Evolutionary conservation across 2,329 filamentous ascomycete species (phyloP).

Genomic region (Diaporthe sp.): DNA sequence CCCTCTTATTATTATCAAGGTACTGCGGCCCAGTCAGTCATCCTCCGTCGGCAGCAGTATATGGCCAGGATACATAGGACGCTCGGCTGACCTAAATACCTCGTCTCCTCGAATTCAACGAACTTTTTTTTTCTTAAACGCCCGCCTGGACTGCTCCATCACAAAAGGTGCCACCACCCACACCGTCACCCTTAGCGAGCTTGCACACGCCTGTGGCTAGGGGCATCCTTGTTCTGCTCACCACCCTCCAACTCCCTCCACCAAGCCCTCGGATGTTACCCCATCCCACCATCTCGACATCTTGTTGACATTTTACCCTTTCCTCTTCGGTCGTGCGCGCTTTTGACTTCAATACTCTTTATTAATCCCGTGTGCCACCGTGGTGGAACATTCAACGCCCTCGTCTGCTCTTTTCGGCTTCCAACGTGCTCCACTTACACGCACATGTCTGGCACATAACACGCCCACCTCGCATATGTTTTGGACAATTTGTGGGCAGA

Average conservation of each 20-base stretch:
- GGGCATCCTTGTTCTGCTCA: conserved; percentile 36
- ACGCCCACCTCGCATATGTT: conserved; percentile 42
- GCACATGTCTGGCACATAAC: conserved; percentile 38
- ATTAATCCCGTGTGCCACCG: conserved; percentile 35
- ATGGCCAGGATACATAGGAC: neutral
- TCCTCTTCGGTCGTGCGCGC: conserved; percentile 30
- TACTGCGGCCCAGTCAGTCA: conserved; percentile 34
- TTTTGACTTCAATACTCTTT: conserved; percentile 24
- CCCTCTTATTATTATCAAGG: conserved; percentile 33
- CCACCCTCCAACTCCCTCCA: conserved; percentile 35
- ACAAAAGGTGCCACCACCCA: conserved; percentile 38
- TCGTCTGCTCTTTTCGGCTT: conserved; percentile 33
- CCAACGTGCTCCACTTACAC: conserved; percentile 30
- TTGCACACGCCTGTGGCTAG: conserved; percentile 38
- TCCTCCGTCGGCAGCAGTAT: neutral
- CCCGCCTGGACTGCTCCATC: conserved; percentile 39
- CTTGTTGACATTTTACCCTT: conserved; percentile 37
- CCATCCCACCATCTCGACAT: conserved; percentile 41
- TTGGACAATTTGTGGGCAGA: conserved; percentile 5
- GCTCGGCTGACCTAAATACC: conserved; percentile 13
- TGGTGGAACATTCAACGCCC: conserved; percentile 22
- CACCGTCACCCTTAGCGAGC: conserved; percentile 43
- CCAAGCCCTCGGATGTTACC: conserved; percentile 39
- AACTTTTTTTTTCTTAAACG: conserved; percentile 36
- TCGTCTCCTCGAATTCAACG: conserved; percentile 9